A percentile compares a stretch with the other conserved stretches of the same genome.
Evolutionary conservation across 176 grass and related monocot species (phyloP).

Genomic region (Poa annua): DNA sequence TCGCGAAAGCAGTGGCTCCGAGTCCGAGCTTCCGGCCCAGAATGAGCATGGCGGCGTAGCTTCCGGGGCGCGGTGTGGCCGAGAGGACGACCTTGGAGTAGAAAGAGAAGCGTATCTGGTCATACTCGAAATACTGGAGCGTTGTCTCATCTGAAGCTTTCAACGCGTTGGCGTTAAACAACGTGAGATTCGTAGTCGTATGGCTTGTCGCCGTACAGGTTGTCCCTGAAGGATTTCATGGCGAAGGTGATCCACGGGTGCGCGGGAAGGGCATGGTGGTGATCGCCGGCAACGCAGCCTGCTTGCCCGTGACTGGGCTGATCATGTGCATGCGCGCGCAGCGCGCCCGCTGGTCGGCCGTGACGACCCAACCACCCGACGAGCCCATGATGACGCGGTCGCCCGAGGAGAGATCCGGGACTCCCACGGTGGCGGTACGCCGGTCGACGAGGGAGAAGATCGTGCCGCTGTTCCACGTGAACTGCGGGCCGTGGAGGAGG

Average conservation of each 20-base stretch:
- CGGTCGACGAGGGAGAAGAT: slow-evolving; percentile 15
- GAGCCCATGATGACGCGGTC: neutral
- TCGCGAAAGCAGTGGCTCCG: neutral
- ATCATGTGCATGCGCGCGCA: neutral
- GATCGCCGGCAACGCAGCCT: neutral
- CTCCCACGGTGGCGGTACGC: neutral
- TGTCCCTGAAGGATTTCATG: neutral
- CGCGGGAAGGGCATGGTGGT: neutral
- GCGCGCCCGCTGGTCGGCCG: neutral
- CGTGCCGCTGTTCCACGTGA: neutral
- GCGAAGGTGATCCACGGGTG: neutral
- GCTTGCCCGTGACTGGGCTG: slow-evolving; percentile 18
- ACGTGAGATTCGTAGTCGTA: neutral
- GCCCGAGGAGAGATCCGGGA: neutral
- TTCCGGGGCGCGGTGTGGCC: neutral
- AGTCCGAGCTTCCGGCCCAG: neutral
- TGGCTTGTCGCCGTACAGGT: neutral
- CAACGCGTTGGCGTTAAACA: no score
- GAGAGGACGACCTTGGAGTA: slow-evolving; percentile 27
- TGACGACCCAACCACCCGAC: slow-evolving; percentile 1
- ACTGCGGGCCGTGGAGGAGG: neutral
- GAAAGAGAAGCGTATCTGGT: slow-evolving; percentile 1
- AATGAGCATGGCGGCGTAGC: neutral
- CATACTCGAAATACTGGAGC: no score
- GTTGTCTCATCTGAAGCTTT: no score